Conservation (phyloP, 2,329 filamentous ascomycete species). For the Calonectria montana region DNA sequence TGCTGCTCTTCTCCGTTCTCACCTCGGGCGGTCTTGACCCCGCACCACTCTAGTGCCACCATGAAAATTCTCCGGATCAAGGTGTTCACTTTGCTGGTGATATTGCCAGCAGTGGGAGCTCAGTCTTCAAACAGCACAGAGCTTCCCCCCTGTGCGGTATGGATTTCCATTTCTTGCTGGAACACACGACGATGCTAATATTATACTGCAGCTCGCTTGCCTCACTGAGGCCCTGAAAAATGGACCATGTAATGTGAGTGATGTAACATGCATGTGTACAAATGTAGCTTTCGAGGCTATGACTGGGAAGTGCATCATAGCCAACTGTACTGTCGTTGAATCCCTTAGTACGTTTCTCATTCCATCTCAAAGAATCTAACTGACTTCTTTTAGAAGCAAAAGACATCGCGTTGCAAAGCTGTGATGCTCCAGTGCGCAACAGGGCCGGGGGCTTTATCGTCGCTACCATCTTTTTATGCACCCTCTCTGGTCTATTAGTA, state of each 20-base stretch:
- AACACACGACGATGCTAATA: not conserved
- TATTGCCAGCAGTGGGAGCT: not conserved
- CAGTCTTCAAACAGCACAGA: not conserved
- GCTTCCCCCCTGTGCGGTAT: not conserved
- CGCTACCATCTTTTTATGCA: not conserved
- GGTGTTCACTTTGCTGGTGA: not conserved
- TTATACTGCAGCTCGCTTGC: not conserved
- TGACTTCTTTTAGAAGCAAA: not conserved
- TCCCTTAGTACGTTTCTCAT: not conserved
- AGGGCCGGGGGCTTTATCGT: not conserved
- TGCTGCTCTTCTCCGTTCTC: not conserved
- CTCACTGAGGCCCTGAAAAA: not conserved
- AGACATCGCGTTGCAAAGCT: not conserved
- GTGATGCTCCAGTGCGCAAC: not conserved
- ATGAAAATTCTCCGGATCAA: not conserved
- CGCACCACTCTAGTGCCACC: not conserved
- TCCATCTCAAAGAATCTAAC: not conserved
- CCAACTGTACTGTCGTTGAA: not conserved
- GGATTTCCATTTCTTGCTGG: not conserved
- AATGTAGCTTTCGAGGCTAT: not conserved
- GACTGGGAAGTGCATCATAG: not conserved
- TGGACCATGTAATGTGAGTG: not conserved
- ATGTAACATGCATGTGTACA: not conserved
- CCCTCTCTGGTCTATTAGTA: not conserved
- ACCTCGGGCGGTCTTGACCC: not conserved